A percentile compares a stretch with the other conserved stretches of the same genome.
Evolutionary conservation across 2,329 filamentous ascomycete genomes (phyloP).

Genomic region (Stachybotrys chartarum): DNA sequence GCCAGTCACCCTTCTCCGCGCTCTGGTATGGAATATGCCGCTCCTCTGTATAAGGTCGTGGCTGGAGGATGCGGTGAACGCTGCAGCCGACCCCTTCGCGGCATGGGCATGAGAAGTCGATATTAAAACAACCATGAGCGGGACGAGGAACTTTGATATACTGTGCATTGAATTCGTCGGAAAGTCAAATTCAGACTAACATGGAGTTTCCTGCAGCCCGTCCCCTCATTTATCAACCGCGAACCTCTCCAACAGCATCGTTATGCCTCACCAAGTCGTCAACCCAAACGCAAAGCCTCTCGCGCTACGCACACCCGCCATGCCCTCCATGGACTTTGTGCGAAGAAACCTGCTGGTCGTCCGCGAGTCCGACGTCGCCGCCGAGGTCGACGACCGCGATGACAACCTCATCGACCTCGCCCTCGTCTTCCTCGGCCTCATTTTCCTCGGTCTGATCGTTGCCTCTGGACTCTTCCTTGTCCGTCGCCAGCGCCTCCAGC

Average conservation of each 20-base stretch:
- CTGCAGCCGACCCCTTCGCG: background rate
- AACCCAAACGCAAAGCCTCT: background rate
- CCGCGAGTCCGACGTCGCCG: conserved; percentile 1
- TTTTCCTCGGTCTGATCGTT: conserved; percentile 64
- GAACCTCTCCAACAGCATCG: background rate
- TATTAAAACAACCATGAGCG: background rate
- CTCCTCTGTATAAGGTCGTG: background rate
- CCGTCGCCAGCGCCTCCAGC: conserved; percentile 53
- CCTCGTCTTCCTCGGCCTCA: conserved; percentile 70
- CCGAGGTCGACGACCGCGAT: conserved; percentile 35
- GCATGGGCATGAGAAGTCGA: background rate
- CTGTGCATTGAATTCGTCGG: background rate
- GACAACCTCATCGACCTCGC: conserved; percentile 68
- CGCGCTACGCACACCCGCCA: background rate
- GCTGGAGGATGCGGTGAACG: background rate
- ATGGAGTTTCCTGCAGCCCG: background rate
- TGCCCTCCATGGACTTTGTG: background rate
- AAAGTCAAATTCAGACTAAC: background rate
- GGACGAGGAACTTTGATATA: background rate
- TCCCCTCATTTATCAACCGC: background rate
- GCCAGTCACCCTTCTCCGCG: background rate
- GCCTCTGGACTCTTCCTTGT: conserved; percentile 64
- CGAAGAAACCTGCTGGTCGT: background rate
- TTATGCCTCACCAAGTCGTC: background rate
- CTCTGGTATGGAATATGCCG: background rate